These are phyloP conservation scores for Desmodesmus armatus DNA, from an alignment of 139 green algal species.

Conservation along the genomic window DNA sequence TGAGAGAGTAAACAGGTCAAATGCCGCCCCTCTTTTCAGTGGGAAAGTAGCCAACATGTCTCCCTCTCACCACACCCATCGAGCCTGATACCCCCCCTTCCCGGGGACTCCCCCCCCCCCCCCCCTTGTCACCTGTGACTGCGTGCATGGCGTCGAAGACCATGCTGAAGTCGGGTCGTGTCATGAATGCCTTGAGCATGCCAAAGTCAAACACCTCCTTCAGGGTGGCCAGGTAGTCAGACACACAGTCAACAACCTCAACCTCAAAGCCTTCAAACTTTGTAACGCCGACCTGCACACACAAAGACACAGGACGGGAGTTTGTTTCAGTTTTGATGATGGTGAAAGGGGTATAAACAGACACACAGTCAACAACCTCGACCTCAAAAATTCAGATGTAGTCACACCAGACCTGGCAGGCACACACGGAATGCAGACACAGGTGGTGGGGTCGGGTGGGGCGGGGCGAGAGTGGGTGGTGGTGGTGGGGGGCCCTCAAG, in stretches of 20 bases:
- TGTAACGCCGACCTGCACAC: constrained; percentile 59
- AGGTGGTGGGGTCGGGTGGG: too few relatives aligned
- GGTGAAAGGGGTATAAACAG: too few relatives aligned
- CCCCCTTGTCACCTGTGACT: constrained; percentile 72
- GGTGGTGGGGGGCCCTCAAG: too few relatives aligned
- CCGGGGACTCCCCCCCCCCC: too few relatives aligned
- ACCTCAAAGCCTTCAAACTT: constrained; percentile 94
- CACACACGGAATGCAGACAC: too few relatives aligned
- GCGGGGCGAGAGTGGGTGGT: too few relatives aligned
- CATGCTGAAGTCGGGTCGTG: constrained; percentile 90
- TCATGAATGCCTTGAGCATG: constrained; percentile 86
- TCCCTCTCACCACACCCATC: too few relatives aligned
- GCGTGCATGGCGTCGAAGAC: constrained; percentile 98
- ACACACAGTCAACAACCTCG: background rate
- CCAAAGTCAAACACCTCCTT: constrained; percentile 97
- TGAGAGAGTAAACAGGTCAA: too few relatives aligned
- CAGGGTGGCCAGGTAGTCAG: constrained; percentile 93
- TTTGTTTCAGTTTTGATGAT: too few relatives aligned
- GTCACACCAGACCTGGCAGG: background rate
- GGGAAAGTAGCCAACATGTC: too few relatives aligned
- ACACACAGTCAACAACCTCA: constrained; percentile 94
- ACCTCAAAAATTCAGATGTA: background rate
- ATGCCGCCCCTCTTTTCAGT: too few relatives aligned
- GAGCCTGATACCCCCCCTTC: too few relatives aligned
- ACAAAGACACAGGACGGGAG: background rate